phyloP scores from a whole-genome alignment of 345 rosid species.

The Zanthoxylum bungeanum region DNA sequence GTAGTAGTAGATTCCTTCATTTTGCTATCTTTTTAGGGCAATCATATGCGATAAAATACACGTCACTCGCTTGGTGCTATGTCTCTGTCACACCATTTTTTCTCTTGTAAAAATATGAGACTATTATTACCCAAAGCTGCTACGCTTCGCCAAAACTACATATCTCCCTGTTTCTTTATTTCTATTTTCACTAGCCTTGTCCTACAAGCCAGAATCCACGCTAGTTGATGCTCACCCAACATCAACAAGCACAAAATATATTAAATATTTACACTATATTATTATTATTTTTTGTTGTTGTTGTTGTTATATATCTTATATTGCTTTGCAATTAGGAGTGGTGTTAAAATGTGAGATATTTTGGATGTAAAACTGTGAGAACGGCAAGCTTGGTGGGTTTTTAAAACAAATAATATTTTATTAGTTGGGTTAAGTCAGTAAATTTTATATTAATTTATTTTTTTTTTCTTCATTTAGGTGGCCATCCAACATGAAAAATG shows the following conservation, averaged over 20 bases:
- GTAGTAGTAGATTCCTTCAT: not conserved
- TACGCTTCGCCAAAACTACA: not conserved
- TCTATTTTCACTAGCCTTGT: not conserved
- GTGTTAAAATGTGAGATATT: too few species aligned
- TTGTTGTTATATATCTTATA: too few species aligned
- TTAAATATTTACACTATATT: too few species aligned
- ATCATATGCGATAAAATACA: slow-evolving; percentile 3
- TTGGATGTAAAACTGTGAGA: too few species aligned
- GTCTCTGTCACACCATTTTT: not conserved
- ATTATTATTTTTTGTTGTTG: too few species aligned
- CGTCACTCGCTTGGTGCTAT: not conserved
- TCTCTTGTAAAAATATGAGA: not conserved
- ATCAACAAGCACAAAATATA: not conserved
- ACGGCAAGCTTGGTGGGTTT: too few species aligned
- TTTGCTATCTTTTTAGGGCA: not conserved
- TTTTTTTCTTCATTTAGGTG: not conserved
- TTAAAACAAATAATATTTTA: too few species aligned
- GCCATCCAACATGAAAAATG: not conserved
- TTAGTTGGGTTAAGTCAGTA: too few species aligned
- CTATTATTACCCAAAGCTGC: not conserved
- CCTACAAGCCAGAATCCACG: not conserved
- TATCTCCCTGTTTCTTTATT: not conserved
- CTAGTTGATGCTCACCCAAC: not conserved
- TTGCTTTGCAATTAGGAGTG: too few species aligned
- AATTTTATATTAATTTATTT: too few species aligned